Evolutionary conservation across 1,284 basidiomycete species (phyloP), one percentile per base, ranked within the genome.

Genomic region (Vanrija pseudolonga): DNA sequence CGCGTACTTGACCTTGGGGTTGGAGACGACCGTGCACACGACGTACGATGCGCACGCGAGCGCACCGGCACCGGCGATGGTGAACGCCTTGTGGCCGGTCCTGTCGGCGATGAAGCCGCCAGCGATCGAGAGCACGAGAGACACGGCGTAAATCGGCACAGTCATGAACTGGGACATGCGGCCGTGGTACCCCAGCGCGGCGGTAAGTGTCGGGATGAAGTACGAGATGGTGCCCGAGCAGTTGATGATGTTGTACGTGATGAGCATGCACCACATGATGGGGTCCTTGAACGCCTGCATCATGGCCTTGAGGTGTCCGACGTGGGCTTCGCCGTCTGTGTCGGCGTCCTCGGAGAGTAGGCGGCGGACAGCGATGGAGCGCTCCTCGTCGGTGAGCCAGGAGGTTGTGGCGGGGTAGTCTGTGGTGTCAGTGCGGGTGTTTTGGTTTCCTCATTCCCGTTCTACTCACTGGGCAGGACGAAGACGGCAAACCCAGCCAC

Each of bases 401-500:
- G 39, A 46, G 37, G 71, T 71, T 26, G 59, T 65, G 39, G 42
- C 42, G 15, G 71, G 71, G 57, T 59, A 72, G 60, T 72, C 67
- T 32, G 32, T 1, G 32, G 32, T 15, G 32, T 32, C 4, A 32
- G 18, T 64, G 66, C 6, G n/a, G 68, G 56, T 20, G 68, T 47
- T 51, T 59, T 52, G 37, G 51, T 55, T 41, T 53, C 55, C 17
- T 61, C 38, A 56, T 60, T 52, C 61, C 22, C 47, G 65, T 49
- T 57, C 65, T 66, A 32, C 32, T 32, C 32, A 32, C 32, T 65
- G 18, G 74, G 73, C 3, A 77, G 65, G 28, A 77, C 60, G 53
- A 74, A 72, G 58, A 62, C 71, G n/a, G 73, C 67, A 12, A 62
- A 55, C 23, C 51, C 14, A 18, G 68, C 65, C 38, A 77, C 56